Evolutionary conservation across 2,329 filamentous ascomycete species (phyloP).

Genomic region (Monosporascus sp.): DNA sequence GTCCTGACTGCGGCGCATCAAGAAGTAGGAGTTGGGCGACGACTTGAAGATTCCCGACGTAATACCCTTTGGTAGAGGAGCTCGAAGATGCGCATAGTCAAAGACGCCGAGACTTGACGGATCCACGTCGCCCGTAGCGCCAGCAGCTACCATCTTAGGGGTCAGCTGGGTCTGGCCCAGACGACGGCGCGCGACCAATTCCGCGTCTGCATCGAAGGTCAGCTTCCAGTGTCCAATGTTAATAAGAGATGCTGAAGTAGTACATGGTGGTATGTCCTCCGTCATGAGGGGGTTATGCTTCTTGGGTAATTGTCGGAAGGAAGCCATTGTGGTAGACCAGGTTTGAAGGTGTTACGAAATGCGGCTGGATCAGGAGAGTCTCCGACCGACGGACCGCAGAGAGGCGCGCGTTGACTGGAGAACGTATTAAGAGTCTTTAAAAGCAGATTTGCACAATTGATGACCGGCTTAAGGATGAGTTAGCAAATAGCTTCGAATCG

Average conservation of each 20-base stretch:
- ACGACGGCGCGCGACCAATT: slow-evolving; percentile 77
- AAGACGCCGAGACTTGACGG: slow-evolving; percentile 73
- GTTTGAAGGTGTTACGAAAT: slow-evolving; percentile 4
- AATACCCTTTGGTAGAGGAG: slow-evolving; percentile 86
- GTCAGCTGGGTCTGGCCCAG: slow-evolving; percentile 89
- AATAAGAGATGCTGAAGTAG: slow-evolving; percentile 9
- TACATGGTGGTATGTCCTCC: slow-evolving; percentile 61
- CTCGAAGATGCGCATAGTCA: slow-evolving; percentile 93
- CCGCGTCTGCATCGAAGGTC: slow-evolving; percentile 47
- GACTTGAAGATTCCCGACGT: slow-evolving; percentile 89
- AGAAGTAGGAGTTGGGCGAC: slow-evolving; percentile 87
- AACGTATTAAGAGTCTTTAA: not conserved
- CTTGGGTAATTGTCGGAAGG: slow-evolving; percentile 48
- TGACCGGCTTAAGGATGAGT: not conserved
- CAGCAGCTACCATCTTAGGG: slow-evolving; percentile 72
- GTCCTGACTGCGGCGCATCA: slow-evolving; percentile 87
- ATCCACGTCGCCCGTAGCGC: slow-evolving; percentile 65
- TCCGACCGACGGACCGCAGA: slow-evolving; percentile 2
- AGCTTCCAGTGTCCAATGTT: slow-evolving; percentile 7
- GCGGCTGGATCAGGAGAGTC: slow-evolving; percentile 13
- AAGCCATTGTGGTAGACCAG: slow-evolving; percentile 29
- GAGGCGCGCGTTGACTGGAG: not conserved
- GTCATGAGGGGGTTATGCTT: slow-evolving; percentile 63
- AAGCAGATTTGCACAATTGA: not conserved
- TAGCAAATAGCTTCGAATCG: not conserved